These are phyloP conservation scores for Yamadazyma sp. DNA, from an alignment of 1,139 yeast species.

Conservation along the genomic window DNA sequence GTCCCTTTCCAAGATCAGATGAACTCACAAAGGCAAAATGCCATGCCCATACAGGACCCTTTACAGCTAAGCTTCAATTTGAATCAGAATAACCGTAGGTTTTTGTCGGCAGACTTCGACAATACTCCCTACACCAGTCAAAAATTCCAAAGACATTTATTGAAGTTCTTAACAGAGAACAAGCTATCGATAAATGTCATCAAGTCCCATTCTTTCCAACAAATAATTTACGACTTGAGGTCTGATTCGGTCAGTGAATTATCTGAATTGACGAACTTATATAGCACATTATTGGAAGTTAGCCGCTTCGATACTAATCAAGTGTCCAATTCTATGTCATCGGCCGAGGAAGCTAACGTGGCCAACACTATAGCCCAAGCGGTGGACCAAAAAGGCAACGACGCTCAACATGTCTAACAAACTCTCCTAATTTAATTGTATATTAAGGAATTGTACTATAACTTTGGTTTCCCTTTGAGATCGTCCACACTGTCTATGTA, in stretches of 20 bases:
- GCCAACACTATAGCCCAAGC: slow-evolving; percentile 20
- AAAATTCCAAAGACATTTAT: slow-evolving; percentile 52
- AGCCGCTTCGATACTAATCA: slow-evolving; percentile 27
- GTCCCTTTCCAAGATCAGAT: background rate
- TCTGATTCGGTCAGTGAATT: slow-evolving; percentile 50
- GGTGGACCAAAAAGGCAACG: slow-evolving; percentile 20
- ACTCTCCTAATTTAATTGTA: slow-evolving; percentile 4
- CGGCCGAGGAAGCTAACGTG: slow-evolving; percentile 19
- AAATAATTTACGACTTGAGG: slow-evolving; percentile 49
- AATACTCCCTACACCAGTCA: slow-evolving; percentile 43
- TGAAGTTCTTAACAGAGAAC: slow-evolving; percentile 52
- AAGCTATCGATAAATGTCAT: slow-evolving; percentile 49
- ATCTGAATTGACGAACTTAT: slow-evolving; percentile 46
- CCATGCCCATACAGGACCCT: slow-evolving; percentile 1
- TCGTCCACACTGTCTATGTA: slow-evolving; percentile 8
- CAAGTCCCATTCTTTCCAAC: slow-evolving; percentile 53
- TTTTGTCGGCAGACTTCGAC: slow-evolving; percentile 37
- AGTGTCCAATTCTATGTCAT: slow-evolving; percentile 12
- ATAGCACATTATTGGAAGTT: slow-evolving; percentile 48
- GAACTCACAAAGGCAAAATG: background rate
- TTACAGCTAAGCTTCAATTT: slow-evolving; percentile 6
- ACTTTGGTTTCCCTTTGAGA: slow-evolving; percentile 9
- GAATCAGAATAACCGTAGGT: slow-evolving; percentile 13
- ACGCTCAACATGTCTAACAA: background rate
- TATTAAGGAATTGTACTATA: slow-evolving; percentile 7